A percentile compares a stretch with the other conserved stretches of the same genome.
These are phyloP conservation scores for Populus simonii DNA, from an alignment of 345 rosid genomes.

Conservation along the genomic window DNA sequence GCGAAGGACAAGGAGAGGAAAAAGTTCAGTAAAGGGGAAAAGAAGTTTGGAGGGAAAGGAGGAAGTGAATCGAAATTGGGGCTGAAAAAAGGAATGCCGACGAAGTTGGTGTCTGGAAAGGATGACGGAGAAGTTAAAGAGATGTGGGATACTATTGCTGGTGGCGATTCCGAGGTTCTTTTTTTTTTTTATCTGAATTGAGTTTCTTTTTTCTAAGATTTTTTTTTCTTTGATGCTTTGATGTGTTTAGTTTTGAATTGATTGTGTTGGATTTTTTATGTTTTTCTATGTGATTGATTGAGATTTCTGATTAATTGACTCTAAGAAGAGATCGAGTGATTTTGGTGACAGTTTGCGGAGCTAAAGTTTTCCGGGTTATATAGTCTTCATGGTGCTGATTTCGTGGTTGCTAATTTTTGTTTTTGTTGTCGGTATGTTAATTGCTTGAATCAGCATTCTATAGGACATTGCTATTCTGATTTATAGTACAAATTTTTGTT, in stretches of 20 bases:
- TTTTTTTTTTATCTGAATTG: neutral
- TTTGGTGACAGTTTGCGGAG: conserved; percentile 1
- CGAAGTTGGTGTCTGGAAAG: conserved; percentile 33
- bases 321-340: neutral
- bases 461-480: neutral
- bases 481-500: neutral
- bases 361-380: neutral
- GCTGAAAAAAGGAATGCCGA: conserved; percentile 23
- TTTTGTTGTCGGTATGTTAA: neutral
- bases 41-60: conserved; percentile 39
- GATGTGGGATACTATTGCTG: conserved; percentile 95
- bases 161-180: conserved; percentile 77
- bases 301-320: neutral
- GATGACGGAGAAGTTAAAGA: conserved; percentile 75
- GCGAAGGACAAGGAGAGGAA: conserved; percentile 57
- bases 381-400: neutral
- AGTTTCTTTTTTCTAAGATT: neutral
- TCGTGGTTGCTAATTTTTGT: neutral
- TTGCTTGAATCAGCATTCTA: neutral
- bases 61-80: conserved; percentile 37
- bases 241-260: conserved; percentile 10
- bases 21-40: conserved; percentile 41
- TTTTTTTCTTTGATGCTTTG: neutral
- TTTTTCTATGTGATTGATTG: neutral
- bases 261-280: neutral